Evolutionary conservation across 371 early-diverging fungal genomes (phyloP).

Genomic region (Mucor piriformis): DNA sequence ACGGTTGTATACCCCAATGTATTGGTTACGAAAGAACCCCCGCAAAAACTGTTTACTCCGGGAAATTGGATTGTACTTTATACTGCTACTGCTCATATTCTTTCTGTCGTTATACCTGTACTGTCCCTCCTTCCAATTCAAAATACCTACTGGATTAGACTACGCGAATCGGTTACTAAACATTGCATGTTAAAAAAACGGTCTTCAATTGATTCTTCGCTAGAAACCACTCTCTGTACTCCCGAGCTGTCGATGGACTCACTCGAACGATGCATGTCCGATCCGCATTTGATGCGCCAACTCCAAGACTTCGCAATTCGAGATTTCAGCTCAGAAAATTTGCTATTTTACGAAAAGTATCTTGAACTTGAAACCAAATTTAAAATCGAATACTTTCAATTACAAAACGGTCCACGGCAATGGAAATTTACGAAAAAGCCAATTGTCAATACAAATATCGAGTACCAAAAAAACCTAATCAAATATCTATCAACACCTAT

Average conservation of each 20-base stretch:
- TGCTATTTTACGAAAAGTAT: constrained; percentile 42
- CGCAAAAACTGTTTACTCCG: constrained; percentile 8
- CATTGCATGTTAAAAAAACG: not conserved
- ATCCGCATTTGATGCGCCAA: constrained; percentile 23
- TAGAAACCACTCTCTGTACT: not conserved
- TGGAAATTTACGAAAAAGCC: not conserved
- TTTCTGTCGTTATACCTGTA: constrained; percentile 33
- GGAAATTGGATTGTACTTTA: constrained; percentile 31
- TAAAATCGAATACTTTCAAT: not conserved
- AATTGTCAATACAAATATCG: not conserved
- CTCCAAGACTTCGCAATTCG: constrained; percentile 39
- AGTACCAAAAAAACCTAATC: not conserved
- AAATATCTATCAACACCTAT: constrained; percentile 6
- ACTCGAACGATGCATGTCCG: constrained; percentile 23
- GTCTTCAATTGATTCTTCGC: not conserved
- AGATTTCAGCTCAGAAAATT: constrained; percentile 50
- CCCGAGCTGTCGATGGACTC: constrained; percentile 27
- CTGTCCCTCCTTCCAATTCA: constrained; percentile 9
- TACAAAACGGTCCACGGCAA: not conserved
- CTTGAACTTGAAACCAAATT: constrained; percentile 26
- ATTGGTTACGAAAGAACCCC: not conserved
- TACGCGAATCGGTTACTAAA: not conserved
- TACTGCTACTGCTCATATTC: constrained; percentile 25
- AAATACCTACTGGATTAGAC: not conserved
- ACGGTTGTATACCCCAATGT: not conserved